Evolutionary conservation across 2,329 filamentous ascomycete genomes (phyloP).

Genomic region (Diaporthe sp.): DNA sequence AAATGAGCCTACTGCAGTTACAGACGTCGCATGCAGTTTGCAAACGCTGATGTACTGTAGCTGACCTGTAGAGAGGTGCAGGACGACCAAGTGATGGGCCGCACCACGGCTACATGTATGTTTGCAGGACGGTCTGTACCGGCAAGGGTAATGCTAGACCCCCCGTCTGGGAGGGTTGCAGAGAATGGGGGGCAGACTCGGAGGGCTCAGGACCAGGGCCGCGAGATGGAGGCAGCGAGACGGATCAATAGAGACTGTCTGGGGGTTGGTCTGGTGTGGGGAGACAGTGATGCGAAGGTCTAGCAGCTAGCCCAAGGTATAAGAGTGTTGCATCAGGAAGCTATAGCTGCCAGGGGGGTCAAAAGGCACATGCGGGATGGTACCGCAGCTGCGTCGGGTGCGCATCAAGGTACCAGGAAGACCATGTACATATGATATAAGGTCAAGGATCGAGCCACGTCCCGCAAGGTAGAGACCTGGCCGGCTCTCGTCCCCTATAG

Average conservation of each 20-base stretch:
- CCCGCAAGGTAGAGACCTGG: conserved; percentile 7
- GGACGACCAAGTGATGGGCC: conserved; percentile 43
- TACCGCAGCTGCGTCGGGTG: conserved; percentile 25
- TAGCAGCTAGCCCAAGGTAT: conserved; percentile 30
- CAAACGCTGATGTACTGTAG: conserved; percentile 39
- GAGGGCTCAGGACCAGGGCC: conserved; percentile 38
- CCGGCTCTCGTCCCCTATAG: conserved; percentile 16
- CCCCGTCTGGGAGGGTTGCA: conserved; percentile 34
- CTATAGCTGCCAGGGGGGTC: conserved; percentile 21
- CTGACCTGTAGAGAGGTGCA: conserved; percentile 37
- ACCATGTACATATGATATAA: conserved; percentile 27
- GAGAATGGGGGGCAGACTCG: conserved; percentile 38
- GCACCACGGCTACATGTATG: conserved; percentile 46
- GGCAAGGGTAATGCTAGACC: conserved; percentile 45
- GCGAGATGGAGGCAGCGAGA: conserved; percentile 41
- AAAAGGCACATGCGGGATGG: conserved; percentile 29
- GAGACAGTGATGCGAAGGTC: conserved; percentile 31
- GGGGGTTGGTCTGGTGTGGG: conserved; percentile 33
- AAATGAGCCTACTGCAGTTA: conserved; percentile 40
- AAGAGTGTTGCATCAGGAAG: conserved; percentile 30
- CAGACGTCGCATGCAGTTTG: conserved; percentile 45
- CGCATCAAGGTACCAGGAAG: conserved; percentile 23
- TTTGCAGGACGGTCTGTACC: conserved; percentile 52
- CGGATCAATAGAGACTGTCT: conserved; percentile 33
- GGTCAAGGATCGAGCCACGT: conserved; percentile 19